A percentile compares a stretch with the other conserved stretches of the same genome.
These are phyloP conservation scores for Fusarium dlaminii DNA, from an alignment of 2,329 filamentous ascomycete species.

Conservation along the genomic window DNA sequence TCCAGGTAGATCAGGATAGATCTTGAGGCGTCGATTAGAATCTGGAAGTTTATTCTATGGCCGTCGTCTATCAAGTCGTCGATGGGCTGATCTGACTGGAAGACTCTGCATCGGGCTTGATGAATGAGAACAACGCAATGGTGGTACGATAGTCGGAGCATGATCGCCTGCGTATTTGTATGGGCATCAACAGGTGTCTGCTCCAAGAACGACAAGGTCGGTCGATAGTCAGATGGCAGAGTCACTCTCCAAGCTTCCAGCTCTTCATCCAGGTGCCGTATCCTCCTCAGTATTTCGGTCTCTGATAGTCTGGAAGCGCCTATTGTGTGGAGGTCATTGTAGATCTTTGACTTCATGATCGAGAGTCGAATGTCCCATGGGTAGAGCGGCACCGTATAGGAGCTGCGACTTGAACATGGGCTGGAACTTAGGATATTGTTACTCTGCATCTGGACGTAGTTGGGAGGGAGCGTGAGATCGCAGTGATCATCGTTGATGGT, in stretches of 20 bases:
- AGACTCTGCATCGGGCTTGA: not conserved
- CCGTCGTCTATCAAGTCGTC: accelerated
- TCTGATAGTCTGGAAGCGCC: not conserved
- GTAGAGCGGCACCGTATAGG: not conserved
- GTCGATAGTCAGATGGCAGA: not conserved
- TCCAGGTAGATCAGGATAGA: constrained; percentile 1
- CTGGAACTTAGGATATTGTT: not conserved
- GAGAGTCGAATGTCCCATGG: not conserved
- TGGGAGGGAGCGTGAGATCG: not conserved
- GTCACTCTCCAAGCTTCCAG: constrained; percentile 15
- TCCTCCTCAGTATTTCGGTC: not conserved
- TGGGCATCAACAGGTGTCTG: not conserved
- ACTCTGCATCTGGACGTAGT: not conserved
- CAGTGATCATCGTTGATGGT: constrained; percentile 9
- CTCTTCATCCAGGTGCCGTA: constrained; percentile 7
- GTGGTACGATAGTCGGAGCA: constrained; percentile 1
- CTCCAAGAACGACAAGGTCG: not conserved
- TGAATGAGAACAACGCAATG: constrained; percentile 1
- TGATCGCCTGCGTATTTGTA: not conserved
- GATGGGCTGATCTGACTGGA: accelerated
- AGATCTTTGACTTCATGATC: not conserved
- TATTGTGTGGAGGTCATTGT: not conserved
- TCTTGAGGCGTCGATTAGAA: not conserved
- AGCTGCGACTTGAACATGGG: accelerated
- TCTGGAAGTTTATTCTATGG: not conserved